Percentiles rank a stretch among this genome's conserved stretches.
phyloP scores from a whole-genome alignment of 257 asterid genomes.

The Leonotis leonurus region DNA sequence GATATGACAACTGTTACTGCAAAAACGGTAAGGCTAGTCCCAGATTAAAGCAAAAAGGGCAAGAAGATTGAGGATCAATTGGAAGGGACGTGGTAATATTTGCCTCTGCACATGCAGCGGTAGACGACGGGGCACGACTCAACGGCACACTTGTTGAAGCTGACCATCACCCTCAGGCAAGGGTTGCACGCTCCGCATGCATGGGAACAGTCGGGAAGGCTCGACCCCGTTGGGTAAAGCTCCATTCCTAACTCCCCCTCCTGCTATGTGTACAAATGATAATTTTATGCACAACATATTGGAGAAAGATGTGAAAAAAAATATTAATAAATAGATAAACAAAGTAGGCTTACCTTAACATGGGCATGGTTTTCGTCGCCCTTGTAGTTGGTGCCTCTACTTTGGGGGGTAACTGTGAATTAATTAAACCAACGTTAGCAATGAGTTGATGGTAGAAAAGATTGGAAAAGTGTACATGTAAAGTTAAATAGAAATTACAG shows the following conservation, averaged over 20 bases:
- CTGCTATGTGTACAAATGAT: slow-evolving; percentile 15
- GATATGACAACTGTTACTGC: slow-evolving; percentile 1
- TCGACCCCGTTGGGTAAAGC: slow-evolving; percentile 81
- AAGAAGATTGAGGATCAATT: slow-evolving; percentile 23
- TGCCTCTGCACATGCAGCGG: slow-evolving; percentile 90
- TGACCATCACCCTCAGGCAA: slow-evolving; percentile 80
- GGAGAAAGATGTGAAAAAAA: too few relatives aligned
- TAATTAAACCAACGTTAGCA: background rate
- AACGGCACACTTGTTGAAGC: slow-evolving; percentile 64
- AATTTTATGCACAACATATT: too few relatives aligned
- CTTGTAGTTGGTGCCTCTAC: slow-evolving; percentile 32
- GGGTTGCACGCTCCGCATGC: slow-evolving; percentile 88
- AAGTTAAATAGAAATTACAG: slow-evolving; percentile 22
- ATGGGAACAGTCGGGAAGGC: slow-evolving; percentile 83
- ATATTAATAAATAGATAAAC: too few relatives aligned
- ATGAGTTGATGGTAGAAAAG: background rate
- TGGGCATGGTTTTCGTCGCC: slow-evolving; percentile 16
- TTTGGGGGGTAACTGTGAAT: slow-evolving; percentile 35
- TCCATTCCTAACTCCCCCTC: slow-evolving; percentile 59
- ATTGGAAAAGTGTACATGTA: background rate
- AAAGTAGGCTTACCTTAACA: slow-evolving; percentile 26
- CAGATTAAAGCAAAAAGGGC: background rate
- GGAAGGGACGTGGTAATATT: slow-evolving; percentile 85
- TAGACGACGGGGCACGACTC: slow-evolving; percentile 94
- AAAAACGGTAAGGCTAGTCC: background rate